These are phyloP conservation scores for Dichotomocladium elegans DNA, from an alignment of 371 early-diverging fungal genomes.

Conservation along the genomic window DNA sequence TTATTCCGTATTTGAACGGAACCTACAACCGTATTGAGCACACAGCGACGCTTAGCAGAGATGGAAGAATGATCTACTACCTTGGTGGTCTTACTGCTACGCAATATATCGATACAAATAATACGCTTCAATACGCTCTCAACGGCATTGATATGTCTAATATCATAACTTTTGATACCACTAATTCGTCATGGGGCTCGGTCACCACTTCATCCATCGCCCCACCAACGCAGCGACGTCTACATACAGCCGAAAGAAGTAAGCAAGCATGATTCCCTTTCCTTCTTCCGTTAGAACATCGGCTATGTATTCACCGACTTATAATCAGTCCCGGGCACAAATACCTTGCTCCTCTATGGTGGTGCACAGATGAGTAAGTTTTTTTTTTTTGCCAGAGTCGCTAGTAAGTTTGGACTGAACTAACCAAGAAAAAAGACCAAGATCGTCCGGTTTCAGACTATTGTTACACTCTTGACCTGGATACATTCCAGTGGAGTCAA, in stretches of 20 bases:
- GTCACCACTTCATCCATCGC: background rate
- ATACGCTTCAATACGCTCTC: background rate
- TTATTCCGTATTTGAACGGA: too few relatives aligned
- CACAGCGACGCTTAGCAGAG: background rate
- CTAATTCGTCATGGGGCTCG: background rate
- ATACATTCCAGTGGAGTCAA: slow-evolving; percentile 1
- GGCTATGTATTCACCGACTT: too few relatives aligned
- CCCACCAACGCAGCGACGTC: background rate
- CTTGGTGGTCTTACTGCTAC: slow-evolving; percentile 1
- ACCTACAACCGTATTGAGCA: background rate
- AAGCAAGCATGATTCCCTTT: background rate
- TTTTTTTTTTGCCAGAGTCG: background rate
- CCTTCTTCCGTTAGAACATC: background rate
- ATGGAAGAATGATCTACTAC: slow-evolving; percentile 2
- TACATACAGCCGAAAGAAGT: slow-evolving; percentile 5
- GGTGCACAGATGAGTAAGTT: slow-evolving; percentile 1
- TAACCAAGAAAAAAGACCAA: too few relatives aligned
- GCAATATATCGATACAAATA: background rate
- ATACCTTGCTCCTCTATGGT: slow-evolving; percentile 1
- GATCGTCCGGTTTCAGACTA: slow-evolving; percentile 1
- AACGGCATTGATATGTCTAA: background rate
- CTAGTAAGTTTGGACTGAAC: too few relatives aligned
- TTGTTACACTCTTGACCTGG: slow-evolving; percentile 11
- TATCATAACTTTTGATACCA: background rate
- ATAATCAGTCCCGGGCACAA: background rate